Base-by-base conservation (phyloP, 2,329 filamentous ascomycete species). In the Fusarium pseudoanthophilum region DNA sequence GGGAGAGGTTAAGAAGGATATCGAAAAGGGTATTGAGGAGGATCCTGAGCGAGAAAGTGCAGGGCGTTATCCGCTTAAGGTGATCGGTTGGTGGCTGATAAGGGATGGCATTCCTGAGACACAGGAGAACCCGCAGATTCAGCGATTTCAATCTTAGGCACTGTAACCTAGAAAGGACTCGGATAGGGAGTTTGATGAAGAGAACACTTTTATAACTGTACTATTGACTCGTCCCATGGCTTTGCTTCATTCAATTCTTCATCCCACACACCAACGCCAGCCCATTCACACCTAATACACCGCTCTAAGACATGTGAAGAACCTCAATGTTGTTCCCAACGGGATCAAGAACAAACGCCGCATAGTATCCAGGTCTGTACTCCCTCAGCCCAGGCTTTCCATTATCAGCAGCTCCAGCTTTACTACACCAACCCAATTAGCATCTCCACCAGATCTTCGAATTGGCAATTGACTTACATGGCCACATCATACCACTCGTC, bases 261-360 rank as follows among this genome's bases (percentile, higher is more conserved):
- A 52, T 42, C 46, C 40, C 32, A 18, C 15, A 39, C 67, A 30
- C 21, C 20, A 57, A 49, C 30, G n/a, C 51, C 57, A 13, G 20
- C 16, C 30, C 16, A 21, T 28, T 18, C 14, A 26, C 32, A n/a
- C 15, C 13, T 32, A 24, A 61, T 24, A 52, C 42, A 24, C 7
- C 40, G 49, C 26, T 43, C 11, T 34, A 65, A 40, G 68, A 60
- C 53, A 78, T 21, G 48, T 78, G 73, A 32, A 86, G 80, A 58
- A 82, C 82, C 78, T 89, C 87, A 49, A 88, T 83, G 71, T 89
- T 89, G 73, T 88, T 88, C 1, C 87, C 87, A 7, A 81, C 78
- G 3, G 86, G 85, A 73, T 88, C 87, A 45, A 83, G 75, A 11
- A 88, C 81, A 78, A 86, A 89, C 2, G 86, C 85, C 4, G 77